These are phyloP conservation scores for Eucalyptus cloeziana DNA, from an alignment of 345 rosid genomes.

Conservation along the genomic window DNA sequence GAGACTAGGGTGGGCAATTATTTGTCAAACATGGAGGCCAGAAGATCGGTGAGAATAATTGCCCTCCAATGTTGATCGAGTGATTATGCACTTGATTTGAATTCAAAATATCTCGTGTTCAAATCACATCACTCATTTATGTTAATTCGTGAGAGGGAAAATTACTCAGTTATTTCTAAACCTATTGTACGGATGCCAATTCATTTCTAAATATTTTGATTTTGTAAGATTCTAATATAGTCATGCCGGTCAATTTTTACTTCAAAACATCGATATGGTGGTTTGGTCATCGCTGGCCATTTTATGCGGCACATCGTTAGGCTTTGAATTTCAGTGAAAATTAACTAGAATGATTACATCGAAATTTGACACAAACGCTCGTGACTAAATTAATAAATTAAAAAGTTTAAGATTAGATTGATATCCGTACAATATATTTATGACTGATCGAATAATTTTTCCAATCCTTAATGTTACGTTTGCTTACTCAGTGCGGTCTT, in stretches of 20 bases:
- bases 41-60: neutral
- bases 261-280: neutral
- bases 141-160: accelerated
- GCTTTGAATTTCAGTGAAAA: accelerated
- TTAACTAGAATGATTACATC: accelerated
- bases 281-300: accelerated
- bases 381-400: accelerated
- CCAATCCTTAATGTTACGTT: neutral
- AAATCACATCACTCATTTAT: neutral
- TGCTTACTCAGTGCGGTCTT: neutral
- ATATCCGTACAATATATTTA: accelerated
- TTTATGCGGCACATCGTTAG: accelerated
- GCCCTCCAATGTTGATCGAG: accelerated
- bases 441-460: accelerated
- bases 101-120: accelerated
- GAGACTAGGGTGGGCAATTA: neutral
- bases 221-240: neutral
- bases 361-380: accelerated
- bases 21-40: neutral
- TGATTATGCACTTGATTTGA: neutral
- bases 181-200: accelerated
- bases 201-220: accelerated
- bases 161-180: accelerated
- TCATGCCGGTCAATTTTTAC: accelerated
- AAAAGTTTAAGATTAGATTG: accelerated